Evolutionary conservation across 2,329 filamentous ascomycete genomes (phyloP).

Genomic region (Graphilbum ipis-grandicollis): DNA sequence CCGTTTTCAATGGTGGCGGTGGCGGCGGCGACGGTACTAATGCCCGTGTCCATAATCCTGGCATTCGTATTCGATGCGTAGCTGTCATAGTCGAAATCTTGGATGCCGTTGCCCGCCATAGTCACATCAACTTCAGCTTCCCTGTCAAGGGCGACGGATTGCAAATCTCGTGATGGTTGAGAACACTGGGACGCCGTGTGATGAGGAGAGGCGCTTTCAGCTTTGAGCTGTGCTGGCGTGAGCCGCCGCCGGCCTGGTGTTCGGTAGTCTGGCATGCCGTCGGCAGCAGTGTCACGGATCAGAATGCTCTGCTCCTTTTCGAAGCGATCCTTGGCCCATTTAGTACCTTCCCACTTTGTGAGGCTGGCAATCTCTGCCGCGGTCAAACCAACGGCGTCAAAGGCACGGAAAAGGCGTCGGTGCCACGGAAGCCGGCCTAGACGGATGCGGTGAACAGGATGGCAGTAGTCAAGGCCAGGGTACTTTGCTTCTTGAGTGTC

Average conservation of each 20-base stretch:
- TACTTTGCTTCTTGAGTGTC: conserved; percentile 69
- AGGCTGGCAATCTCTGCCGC: conserved; percentile 50
- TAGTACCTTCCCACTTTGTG: conserved; percentile 70
- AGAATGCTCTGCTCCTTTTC: conserved; percentile 55
- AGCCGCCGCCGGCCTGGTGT: conserved; percentile 22
- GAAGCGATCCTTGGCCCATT: conserved; percentile 67
- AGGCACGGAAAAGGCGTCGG: conserved; percentile 56
- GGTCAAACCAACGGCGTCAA: conserved; percentile 53
- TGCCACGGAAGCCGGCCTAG: conserved; percentile 64
- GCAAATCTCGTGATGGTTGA: too few species aligned
- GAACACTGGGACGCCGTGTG: too few species aligned
- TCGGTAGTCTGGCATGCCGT: conserved; percentile 48
- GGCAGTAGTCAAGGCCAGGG: conserved; percentile 62
- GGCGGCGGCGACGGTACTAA: not conserved
- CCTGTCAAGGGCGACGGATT: too few species aligned
- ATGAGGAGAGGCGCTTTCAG: not conserved
- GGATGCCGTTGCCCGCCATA: too few species aligned
- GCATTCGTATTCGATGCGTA: too few species aligned
- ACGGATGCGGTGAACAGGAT: conserved; percentile 58
- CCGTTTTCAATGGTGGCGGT: conserved; percentile 7
- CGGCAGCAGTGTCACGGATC: conserved; percentile 55
- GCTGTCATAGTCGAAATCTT: too few species aligned
- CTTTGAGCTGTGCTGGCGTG: too few species aligned
- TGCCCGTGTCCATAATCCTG: too few species aligned
- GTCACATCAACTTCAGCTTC: too few species aligned